Conservation (phyloP, 2,329 filamentous ascomycete species). For the Exophiala alcalophila region DNA sequence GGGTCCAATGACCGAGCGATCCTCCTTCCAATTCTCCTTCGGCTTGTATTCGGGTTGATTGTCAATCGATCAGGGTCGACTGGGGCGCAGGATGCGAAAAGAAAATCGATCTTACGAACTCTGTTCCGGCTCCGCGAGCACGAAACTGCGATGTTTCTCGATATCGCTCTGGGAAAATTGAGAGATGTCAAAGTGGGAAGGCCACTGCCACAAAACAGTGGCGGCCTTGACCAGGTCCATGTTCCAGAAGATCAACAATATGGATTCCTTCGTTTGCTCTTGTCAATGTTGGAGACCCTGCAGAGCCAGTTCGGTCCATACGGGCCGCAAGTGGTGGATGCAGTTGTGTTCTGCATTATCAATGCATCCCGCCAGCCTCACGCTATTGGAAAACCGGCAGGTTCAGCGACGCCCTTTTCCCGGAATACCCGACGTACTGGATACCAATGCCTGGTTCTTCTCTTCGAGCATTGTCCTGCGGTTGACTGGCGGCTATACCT, state of each 20-base stretch:
- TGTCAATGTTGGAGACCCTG: slow-evolving; percentile 74
- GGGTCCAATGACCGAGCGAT: slow-evolving; percentile 70
- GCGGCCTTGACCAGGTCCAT: slow-evolving; percentile 55
- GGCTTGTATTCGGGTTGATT: slow-evolving; percentile 83
- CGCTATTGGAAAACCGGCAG: slow-evolving; percentile 35
- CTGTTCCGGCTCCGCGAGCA: slow-evolving; percentile 71
- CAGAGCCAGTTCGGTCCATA: slow-evolving; percentile 70
- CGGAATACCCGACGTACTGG: slow-evolving; percentile 56
- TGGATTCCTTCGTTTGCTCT: slow-evolving; percentile 79
- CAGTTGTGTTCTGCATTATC: slow-evolving; percentile 77
- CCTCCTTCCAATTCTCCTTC: slow-evolving; percentile 81
- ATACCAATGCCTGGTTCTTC: slow-evolving; percentile 75
- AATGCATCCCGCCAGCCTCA: slow-evolving; percentile 51
- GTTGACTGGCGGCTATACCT: slow-evolving; percentile 73
- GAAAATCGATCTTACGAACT: slow-evolving; percentile 70
- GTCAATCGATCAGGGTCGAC: slow-evolving; percentile 77
- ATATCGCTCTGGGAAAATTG: slow-evolving; percentile 74
- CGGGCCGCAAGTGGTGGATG: slow-evolving; percentile 66
- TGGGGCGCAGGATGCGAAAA: slow-evolving; percentile 75
- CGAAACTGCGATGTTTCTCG: slow-evolving; percentile 76
- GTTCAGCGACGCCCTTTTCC: slow-evolving; percentile 33
- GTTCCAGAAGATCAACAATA: slow-evolving; percentile 75
- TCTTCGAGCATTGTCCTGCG: slow-evolving; percentile 70
- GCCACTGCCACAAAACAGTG: slow-evolving; percentile 37
- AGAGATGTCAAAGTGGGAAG: slow-evolving; percentile 59